Evolutionary conservation across 768 basidiomycete species (phyloP).

Genomic region (Kwoniella dendrophila): DNA sequence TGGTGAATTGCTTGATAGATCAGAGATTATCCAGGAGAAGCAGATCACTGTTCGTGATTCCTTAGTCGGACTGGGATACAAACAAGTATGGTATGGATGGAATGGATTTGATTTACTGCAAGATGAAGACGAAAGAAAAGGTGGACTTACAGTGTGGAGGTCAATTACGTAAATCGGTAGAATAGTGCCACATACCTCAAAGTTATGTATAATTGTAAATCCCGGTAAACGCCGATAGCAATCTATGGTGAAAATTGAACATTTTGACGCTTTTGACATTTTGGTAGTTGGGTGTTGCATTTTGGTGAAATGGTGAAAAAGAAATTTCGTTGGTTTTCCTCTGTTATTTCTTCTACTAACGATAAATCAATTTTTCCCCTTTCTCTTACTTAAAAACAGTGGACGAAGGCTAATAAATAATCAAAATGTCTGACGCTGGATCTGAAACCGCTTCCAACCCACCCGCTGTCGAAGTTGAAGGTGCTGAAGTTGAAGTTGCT

Average conservation of each 20-base stretch:
- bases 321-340: conserved; percentile 1
- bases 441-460: conserved; percentile 56
- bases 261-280: background rate
- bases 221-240: conserved; percentile 35
- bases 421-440: conserved; percentile 57
- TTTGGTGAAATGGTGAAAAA: conserved; percentile 1
- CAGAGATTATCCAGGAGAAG: background rate
- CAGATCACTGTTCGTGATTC: conserved; percentile 56
- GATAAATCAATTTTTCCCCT: conserved; percentile 12
- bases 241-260: background rate
- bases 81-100: conserved; percentile 66
- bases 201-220: conserved; percentile 7
- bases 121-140: conserved; percentile 71
- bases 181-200: conserved; percentile 10
- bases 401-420: conserved; percentile 47
- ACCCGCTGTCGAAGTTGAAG: conserved; percentile 59
- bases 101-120: conserved; percentile 64
- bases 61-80: conserved; percentile 65
- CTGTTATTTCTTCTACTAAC: conserved; percentile 5
- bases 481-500: conserved; percentile 80
- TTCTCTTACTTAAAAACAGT: conserved; percentile 34
- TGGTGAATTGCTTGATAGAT: conserved; percentile 66
- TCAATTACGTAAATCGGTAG: conserved; percentile 2
- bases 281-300: background rate
- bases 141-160: conserved; percentile 71